Percentiles rank a stretch among this genome's conserved stretches.
These are phyloP conservation scores for Peronospora destructor DNA, from an alignment of 352 stramenopile genomes.

Conservation along the genomic window DNA sequence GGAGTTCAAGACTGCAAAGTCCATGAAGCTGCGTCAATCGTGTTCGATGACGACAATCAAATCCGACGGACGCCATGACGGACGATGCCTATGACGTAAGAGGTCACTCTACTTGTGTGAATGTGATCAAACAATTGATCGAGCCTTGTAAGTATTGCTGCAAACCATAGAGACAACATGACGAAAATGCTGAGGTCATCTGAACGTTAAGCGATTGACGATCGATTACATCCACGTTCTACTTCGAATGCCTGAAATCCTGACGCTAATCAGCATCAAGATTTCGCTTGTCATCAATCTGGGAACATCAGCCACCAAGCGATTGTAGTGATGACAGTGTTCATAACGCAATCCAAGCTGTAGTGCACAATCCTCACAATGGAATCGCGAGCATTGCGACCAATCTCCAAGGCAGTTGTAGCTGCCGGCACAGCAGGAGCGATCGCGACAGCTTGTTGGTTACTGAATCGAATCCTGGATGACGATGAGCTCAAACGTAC, in stretches of 20 bases:
- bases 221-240: slow-evolving; percentile 9
- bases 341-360: slow-evolving; percentile 14
- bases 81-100: slow-evolving; percentile 16
- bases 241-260: slow-evolving; percentile 13
- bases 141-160: background rate
- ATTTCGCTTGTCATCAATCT: slow-evolving; percentile 8
- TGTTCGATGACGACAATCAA: slow-evolving; percentile 11
- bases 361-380: slow-evolving; percentile 11
- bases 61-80: slow-evolving; percentile 8
- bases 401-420: slow-evolving; percentile 14
- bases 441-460: slow-evolving; percentile 16
- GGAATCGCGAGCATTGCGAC: slow-evolving; percentile 19
- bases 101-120: slow-evolving; percentile 19
- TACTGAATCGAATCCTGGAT: slow-evolving; percentile 19
- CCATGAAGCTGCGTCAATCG: no score
- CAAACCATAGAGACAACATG: slow-evolving; percentile 4
- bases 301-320: slow-evolving; percentile 1
- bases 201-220: slow-evolving; percentile 1
- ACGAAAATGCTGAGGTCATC: background rate
- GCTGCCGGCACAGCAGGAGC: slow-evolving; percentile 21
- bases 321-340: slow-evolving; percentile 8
- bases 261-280: slow-evolving; percentile 7
- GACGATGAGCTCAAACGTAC: background rate
- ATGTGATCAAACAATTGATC: background rate
- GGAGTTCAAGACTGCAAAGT: slow-evolving; percentile 14